These are phyloP conservation scores for Penicillium atrosanguineum DNA, from an alignment of 495 filamentous ascomycete species.

Conservation along the genomic window DNA sequence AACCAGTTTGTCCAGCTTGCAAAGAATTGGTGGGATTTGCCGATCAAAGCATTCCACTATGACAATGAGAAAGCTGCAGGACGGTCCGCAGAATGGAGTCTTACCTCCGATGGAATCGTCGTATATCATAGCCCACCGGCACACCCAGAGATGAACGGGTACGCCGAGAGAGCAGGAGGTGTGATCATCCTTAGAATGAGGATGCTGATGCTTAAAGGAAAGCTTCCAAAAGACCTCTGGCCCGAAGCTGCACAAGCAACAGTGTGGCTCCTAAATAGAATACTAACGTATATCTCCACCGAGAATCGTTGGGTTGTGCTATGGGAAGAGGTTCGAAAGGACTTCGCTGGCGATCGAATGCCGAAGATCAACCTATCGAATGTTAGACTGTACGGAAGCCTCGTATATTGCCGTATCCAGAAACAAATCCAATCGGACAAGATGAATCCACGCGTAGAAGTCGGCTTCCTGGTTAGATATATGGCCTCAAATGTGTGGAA, in stretches of 20 bases:
- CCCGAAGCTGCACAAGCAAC: not conserved
- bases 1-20: not conserved
- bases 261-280: conserved; percentile 7
- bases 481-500: conserved; percentile 6
- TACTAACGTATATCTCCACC: not conserved
- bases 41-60: conserved; percentile 1
- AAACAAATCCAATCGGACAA: conserved; percentile 1
- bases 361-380: conserved; percentile 3
- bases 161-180: conserved; percentile 7
- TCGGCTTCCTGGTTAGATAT: conserved; percentile 9
- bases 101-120: not conserved
- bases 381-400: conserved; percentile 3
- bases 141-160: conserved; percentile 6
- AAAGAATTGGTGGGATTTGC: conserved; percentile 1
- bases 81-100: not conserved
- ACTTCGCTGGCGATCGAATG: not conserved
- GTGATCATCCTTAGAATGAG: conserved; percentile 2
- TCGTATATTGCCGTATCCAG: not conserved
- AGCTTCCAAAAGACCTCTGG: conserved; percentile 11
- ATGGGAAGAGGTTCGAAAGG: not conserved
- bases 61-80: conserved; percentile 3
- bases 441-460: conserved; percentile 1
- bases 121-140: not conserved
- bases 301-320: conserved; percentile 1
- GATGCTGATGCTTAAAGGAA: not conserved